phyloP scores from a whole-genome alignment of 2,329 filamentous ascomycete species.

The Cryphonectria japonica region DNA sequence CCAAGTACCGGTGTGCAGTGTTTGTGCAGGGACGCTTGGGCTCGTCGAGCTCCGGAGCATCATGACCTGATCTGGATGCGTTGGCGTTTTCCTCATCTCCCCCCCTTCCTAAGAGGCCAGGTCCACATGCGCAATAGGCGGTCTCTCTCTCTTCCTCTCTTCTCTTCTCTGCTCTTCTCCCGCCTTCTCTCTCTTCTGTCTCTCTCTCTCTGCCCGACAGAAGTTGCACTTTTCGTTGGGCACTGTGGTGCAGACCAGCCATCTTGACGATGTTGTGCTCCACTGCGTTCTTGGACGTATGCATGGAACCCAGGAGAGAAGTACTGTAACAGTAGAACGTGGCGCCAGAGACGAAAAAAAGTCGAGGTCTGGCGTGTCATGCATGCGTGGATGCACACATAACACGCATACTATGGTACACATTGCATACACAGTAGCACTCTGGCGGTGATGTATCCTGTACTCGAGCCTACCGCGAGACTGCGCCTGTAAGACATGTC shows the following conservation, averaged over 20 bases:
- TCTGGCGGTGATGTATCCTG: background rate
- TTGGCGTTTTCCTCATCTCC: conserved; percentile 4
- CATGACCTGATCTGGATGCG: conserved; percentile 16
- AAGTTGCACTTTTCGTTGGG: background rate
- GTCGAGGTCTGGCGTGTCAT: background rate
- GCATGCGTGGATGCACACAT: background rate
- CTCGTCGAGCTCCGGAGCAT: conserved; percentile 14
- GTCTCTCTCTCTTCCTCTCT: background rate
- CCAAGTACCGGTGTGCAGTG: conserved; percentile 15
- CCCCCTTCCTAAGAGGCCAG: background rate
- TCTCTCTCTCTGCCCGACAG: background rate
- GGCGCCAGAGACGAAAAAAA: background rate
- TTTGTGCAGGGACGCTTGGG: conserved; percentile 3
- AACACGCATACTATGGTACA: background rate
- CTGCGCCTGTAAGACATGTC: conserved; percentile 1
- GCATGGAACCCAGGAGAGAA: background rate
- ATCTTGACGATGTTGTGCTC: background rate
- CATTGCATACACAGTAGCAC: background rate
- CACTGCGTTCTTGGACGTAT: background rate
- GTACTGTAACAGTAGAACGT: background rate
- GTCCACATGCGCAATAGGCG: background rate
- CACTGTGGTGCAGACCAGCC: background rate
- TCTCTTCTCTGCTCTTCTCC: background rate
- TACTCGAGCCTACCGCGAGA: background rate
- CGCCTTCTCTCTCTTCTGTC: background rate